Base-by-base conservation (phyloP, 768 basidiomycete species). In the Boletus coccyginus region DNA sequence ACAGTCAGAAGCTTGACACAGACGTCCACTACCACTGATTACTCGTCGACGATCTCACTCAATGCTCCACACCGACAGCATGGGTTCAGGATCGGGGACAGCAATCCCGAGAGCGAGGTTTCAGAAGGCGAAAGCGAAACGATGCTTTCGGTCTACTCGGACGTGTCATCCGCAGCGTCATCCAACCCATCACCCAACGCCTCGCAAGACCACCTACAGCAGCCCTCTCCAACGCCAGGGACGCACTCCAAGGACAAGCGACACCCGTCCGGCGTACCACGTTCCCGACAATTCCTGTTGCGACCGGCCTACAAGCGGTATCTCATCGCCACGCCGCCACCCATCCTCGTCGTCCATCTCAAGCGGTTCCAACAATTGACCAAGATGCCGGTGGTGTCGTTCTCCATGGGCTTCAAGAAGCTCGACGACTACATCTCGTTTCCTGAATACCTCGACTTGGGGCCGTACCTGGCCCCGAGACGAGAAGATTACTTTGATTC, bases 241-340 rank as follows among this genome's bases (percentile, higher is more conserved):
- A n/a, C n/a, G n/a, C n/a, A n/a, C n/a, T n/a, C n/a, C n/a, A n/a
- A n/a, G n/a, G n/a, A n/a, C n/a, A n/a, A n/a, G 57, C 66, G 10
- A 79, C 83, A 62, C 38, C 55, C 60, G 10, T 61, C 67, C 0
- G 66, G 66, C 0, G 59, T 78, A 3, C 74, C 77, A 16, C 75
- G 71, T 36, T 71, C 73, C 19, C 77, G 79, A 56, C 90, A 90
- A 35, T 86, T 85, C 48, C 78, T 96, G 46, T 80, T 90, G 73
- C 84, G 92, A 2, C 80, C 90, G 2, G 92, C 93, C 5, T 94
- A 92, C 75, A 98, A 98, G 73, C 90, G 95, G 13, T 98, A 97
- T 72, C 85, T 98, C 56, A 90, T 98, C 69, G 83, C 87, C 16
- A 80, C 78, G 0, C 86, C 90, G 2, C 95, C 95, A 0, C 92